These are phyloP conservation scores for Curvularia hawaiiensis DNA, from an alignment of 2,329 filamentous ascomycete species.

Conservation along the genomic window DNA sequence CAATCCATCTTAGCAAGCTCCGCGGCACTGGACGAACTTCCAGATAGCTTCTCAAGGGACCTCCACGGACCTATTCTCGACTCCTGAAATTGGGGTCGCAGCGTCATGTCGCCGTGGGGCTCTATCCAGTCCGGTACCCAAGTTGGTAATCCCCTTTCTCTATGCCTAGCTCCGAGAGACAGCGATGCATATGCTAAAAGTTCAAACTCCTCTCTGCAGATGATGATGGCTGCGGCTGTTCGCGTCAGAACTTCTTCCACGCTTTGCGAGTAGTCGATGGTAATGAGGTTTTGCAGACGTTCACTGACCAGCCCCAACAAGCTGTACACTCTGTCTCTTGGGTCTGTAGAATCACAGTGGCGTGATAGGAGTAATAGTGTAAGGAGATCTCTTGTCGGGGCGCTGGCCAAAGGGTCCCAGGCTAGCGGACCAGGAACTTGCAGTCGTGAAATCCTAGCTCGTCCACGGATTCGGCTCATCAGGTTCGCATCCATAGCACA, in stretches of 20 bases:
- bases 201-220: conserved; percentile 17
- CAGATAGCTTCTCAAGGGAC: conserved; percentile 13
- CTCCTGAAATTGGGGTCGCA: conserved; percentile 14
- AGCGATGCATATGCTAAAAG: conserved; percentile 14
- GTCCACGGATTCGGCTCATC: conserved; percentile 17
- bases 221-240: conserved; percentile 16
- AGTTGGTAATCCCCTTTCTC: conserved; percentile 6
- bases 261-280: conserved; percentile 20
- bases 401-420: conserved; percentile 20
- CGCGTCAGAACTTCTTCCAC: conserved; percentile 16
- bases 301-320: conserved; percentile 16
- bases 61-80: conserved; percentile 16
- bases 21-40: not conserved
- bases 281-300: conserved; percentile 15
- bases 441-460: conserved; percentile 15
- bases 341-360: conserved; percentile 17
- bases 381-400: conserved; percentile 16
- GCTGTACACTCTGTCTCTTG: conserved; percentile 19
- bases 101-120: conserved; percentile 1
- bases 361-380: conserved; percentile 16
- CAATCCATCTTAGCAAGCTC: conserved; percentile 10
- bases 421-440: conserved; percentile 19
- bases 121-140: conserved; percentile 21
- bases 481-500: conserved; percentile 11
- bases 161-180: conserved; percentile 3